A percentile compares a stretch with the other conserved stretches of the same genome.
Evolutionary conservation across 192 early-diverging fungal genomes (phyloP).

Genomic region (Backusella morwellensis): DNA sequence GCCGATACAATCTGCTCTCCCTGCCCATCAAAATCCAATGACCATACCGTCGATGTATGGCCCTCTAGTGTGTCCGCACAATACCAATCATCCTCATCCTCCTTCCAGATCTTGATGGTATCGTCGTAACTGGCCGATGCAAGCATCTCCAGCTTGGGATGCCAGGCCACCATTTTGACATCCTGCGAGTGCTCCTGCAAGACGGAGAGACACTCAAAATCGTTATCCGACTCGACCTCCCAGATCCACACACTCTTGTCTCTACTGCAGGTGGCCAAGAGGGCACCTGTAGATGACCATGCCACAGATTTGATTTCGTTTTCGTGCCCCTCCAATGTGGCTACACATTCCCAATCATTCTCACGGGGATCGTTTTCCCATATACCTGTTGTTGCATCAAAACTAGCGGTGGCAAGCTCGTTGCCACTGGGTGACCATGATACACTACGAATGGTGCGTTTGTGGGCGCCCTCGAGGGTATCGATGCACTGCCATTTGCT

Average conservation of each 20-base stretch:
- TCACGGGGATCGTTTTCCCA: slow-evolving; percentile 73
- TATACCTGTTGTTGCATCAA: slow-evolving; percentile 90
- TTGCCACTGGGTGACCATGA: slow-evolving; percentile 75
- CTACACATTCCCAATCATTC: slow-evolving; percentile 81
- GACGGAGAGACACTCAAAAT: slow-evolving; percentile 95
- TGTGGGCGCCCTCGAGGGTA: slow-evolving; percentile 82
- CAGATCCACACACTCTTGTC: slow-evolving; percentile 99
- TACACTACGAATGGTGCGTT: slow-evolving; percentile 87
- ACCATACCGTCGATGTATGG: slow-evolving; percentile 93
- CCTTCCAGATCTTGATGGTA: slow-evolving; percentile 90
- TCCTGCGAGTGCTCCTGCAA: slow-evolving; percentile 96
- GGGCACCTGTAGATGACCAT: slow-evolving; percentile 78
- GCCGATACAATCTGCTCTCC: slow-evolving; percentile 71
- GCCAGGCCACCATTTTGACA: slow-evolving; percentile 94
- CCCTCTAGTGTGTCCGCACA: slow-evolving; percentile 83
- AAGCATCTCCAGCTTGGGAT: slow-evolving; percentile 82
- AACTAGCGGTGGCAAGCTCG: slow-evolving; percentile 83
- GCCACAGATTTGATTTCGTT: slow-evolving; percentile 95
- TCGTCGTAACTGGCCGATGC: slow-evolving; percentile 93
- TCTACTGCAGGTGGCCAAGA: slow-evolving; percentile 91
- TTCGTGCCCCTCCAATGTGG: slow-evolving; percentile 96
- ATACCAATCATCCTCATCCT: slow-evolving; percentile 97
- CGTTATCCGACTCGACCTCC: slow-evolving; percentile 85
- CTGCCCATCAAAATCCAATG: slow-evolving; percentile 77
- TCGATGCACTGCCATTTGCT: slow-evolving; percentile 69